A percentile compares a stretch with the other conserved stretches of the same genome.
Conservation (phyloP, 225 moss, liverwort and hornwort genomes). For the Neckera pumila region DNA sequence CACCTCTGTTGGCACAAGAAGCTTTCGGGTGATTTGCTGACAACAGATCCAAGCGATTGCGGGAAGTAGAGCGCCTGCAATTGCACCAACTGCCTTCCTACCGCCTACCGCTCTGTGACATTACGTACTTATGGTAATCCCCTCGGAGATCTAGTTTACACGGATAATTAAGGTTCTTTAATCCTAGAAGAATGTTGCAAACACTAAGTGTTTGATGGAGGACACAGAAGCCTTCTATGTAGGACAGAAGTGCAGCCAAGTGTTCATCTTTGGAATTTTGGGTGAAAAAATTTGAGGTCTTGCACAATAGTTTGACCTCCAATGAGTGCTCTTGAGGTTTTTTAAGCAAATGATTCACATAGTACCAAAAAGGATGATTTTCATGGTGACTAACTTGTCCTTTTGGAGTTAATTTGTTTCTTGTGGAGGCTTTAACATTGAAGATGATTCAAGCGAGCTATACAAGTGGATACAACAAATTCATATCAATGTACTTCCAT, state of each 20-base stretch:
- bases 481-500: neutral
- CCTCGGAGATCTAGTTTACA: neutral
- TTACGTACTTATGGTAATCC: neutral
- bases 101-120: constrained; percentile 30
- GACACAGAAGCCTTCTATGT: neutral
- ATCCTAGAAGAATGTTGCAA: neutral
- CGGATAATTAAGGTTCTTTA: neutral
- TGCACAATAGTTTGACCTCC: neutral
- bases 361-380: neutral
- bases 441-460: neutral
- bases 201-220: neutral
- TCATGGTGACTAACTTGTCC: accelerated
- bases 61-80: constrained; percentile 5
- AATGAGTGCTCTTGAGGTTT: neutral
- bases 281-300: neutral
- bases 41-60: neutral
- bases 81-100: constrained; percentile 17
- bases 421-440: neutral
- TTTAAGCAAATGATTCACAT: neutral
- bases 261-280: neutral
- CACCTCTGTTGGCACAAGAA: neutral
- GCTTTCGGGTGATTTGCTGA: neutral
- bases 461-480: neutral
- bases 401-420: neutral
- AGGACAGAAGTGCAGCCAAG: neutral